Base-by-base conservation (phyloP, 2,329 filamentous ascomycete genomes). In the Botrytis byssoidea region DNA sequence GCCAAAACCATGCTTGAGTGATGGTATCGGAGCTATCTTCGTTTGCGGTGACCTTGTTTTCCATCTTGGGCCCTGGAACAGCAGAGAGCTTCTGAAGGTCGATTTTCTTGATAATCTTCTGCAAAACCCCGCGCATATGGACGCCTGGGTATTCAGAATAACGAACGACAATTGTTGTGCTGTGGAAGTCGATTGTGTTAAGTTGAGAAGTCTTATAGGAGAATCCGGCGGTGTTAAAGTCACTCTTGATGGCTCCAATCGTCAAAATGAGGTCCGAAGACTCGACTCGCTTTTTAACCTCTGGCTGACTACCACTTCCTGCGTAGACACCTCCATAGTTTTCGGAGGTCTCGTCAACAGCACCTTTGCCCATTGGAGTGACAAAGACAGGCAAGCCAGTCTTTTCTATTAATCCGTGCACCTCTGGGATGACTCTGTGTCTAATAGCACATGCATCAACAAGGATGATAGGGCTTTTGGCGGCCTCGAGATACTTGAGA, bases 321-420 rank as follows among this genome's bases (percentile, higher is more conserved):
- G 92, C 92, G 81, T 97, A 97, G 8, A 97, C 92, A 76, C 94
- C 94, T 35, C 92, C 92, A 77, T 92, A 97, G 79, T 89, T 92
- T n/a, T 87, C 85, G 65, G 92, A 87, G 2, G 88, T 88, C 82
- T 97, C 94, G 79, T 96, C 88, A 65, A 97, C 88, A 32, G 92
- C 92, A 29, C 93, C 89, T 84, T 97, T 97, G 65, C 94, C 94
- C 92, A 97, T 97, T 3, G 94, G 93, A 0, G 93, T 92, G n/a
- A 95, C 92, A 78, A 96, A 97, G 0, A 93, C 91, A 7, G 94
- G 94, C 12, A 97, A 85, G 6, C 89, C 86, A 1, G 93, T 93
- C 82, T 91, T 93, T 74, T 91, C 85, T 70, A 97, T 85, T 25
- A 97, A 85, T 12, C 88, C 88, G 77, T 93, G 89, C 29, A 94